Percentiles rank a stretch among this genome's conserved stretches.
These are phyloP conservation scores for Cucurbita pepo DNA, from an alignment of 306 rosid genomes.

Conservation along the genomic window DNA sequence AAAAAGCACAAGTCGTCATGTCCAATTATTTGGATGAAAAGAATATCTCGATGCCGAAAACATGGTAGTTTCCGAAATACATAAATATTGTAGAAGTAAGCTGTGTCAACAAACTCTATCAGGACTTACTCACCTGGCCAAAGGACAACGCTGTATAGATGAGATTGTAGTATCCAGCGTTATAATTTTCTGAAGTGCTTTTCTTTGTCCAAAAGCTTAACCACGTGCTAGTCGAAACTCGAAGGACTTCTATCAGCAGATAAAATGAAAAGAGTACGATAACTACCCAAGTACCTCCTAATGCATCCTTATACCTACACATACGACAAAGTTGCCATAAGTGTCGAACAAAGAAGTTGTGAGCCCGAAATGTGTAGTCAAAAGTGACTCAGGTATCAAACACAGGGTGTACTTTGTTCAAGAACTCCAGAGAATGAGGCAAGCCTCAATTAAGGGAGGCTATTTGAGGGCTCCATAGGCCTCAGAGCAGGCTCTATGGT, in stretches of 20 bases:
- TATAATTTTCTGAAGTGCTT: slow-evolving; percentile 29
- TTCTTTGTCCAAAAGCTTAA: slow-evolving; percentile 65
- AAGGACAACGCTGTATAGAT: slow-evolving; percentile 52
- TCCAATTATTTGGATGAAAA: too few species aligned
- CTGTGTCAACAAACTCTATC: too few species aligned
- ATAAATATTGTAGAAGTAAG: background rate
- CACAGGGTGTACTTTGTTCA: too few species aligned
- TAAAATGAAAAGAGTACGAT: slow-evolving; percentile 45
- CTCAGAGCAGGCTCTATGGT: too few species aligned
- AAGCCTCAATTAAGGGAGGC: too few species aligned
- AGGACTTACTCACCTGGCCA: slow-evolving; percentile 48
- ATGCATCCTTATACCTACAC: slow-evolving; percentile 56
- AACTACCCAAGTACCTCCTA: slow-evolving; percentile 82
- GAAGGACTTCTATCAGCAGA: slow-evolving; percentile 47
- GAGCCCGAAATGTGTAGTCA: too few species aligned
- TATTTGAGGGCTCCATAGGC: too few species aligned
- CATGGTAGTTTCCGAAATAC: background rate
- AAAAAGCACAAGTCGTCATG: too few species aligned
- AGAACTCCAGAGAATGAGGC: too few species aligned
- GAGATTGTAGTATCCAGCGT: slow-evolving; percentile 49
- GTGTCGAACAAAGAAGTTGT: background rate
- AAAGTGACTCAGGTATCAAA: too few species aligned
- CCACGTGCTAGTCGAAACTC: slow-evolving; percentile 78
- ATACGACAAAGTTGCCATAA: background rate
- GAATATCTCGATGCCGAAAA: too few species aligned